phyloP scores from a whole-genome alignment of 2,329 filamentous ascomycete genomes.

The Trichoderma koningiopsis region DNA sequence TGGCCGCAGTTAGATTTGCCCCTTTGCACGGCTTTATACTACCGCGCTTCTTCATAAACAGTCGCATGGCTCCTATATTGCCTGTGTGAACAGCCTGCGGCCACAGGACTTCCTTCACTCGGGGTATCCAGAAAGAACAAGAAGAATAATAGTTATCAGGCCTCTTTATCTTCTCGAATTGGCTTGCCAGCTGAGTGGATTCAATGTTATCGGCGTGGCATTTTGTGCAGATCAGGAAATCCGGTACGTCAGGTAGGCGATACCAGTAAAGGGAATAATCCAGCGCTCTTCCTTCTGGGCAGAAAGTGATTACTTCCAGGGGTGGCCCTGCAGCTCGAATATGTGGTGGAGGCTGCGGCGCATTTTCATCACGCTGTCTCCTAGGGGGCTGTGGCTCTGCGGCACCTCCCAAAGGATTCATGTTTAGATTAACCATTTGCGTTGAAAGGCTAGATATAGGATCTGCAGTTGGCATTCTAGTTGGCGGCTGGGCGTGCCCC shows the following conservation, averaged over 20 bases:
- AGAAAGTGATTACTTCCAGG: slow-evolving; percentile 33
- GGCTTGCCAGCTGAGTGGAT: slow-evolving; percentile 33
- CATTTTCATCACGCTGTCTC: neutral
- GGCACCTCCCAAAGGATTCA: neutral
- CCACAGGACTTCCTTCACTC: slow-evolving; percentile 41
- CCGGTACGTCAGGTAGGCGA: slow-evolving; percentile 32
- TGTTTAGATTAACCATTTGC: slow-evolving; percentile 13
- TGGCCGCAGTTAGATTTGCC: slow-evolving; percentile 24
- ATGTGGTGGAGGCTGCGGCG: neutral
- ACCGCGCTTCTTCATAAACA: slow-evolving; percentile 36
- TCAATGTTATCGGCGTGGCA: slow-evolving; percentile 46
- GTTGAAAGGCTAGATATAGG: neutral
- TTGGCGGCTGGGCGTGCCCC: neutral
- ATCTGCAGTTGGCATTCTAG: neutral
- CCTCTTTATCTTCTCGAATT: slow-evolving; percentile 36
- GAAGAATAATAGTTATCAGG: slow-evolving; percentile 37
- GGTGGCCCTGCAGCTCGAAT: slow-evolving; percentile 30
- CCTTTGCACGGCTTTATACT: slow-evolving; percentile 38
- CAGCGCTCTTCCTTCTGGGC: slow-evolving; percentile 35
- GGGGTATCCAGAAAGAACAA: slow-evolving; percentile 37
- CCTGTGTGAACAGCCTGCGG: slow-evolving; percentile 35
- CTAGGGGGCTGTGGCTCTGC: neutral
- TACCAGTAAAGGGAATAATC: slow-evolving; percentile 41
- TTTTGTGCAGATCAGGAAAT: slow-evolving; percentile 44
- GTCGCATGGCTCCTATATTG: slow-evolving; percentile 32